phyloP scores from a whole-genome alignment of 306 rosid species.

The Prunus davidiana region DNA sequence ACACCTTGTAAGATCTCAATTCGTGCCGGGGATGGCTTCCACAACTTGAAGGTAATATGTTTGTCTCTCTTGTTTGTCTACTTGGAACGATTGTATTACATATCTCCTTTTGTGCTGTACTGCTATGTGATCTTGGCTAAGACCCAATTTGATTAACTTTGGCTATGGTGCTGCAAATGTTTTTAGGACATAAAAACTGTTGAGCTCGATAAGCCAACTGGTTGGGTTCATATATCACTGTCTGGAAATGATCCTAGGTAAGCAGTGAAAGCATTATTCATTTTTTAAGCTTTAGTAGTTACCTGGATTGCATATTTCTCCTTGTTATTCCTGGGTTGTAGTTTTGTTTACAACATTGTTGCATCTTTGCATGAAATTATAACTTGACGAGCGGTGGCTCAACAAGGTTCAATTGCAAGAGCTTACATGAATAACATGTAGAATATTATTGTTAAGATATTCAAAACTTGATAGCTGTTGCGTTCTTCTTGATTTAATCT shows the following conservation, averaged over 20 bases:
- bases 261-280: constrained; percentile 6
- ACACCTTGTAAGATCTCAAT: constrained; percentile 81
- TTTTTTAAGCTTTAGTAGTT: neutral
- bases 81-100: too few species aligned
- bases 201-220: constrained; percentile 83
- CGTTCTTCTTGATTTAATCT: neutral
- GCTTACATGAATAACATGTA: neutral
- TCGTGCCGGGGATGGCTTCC: constrained; percentile 92
- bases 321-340: neutral
- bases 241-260: constrained; percentile 89
- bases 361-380: neutral
- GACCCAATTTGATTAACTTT: constrained; percentile 11
- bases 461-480: neutral
- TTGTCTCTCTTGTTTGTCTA: neutral
- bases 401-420: neutral
- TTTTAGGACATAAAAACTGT: constrained; percentile 81
- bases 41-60: constrained; percentile 68
- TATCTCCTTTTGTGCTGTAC: neutral
- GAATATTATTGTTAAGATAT: neutral
- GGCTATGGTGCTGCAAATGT: constrained; percentile 17
- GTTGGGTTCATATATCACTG: constrained; percentile 82
- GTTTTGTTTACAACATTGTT: neutral
- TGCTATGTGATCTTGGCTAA: neutral
- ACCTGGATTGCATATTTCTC: constrained; percentile 4
- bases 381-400: neutral